Evolutionary conservation across 2,329 filamentous ascomycete genomes (phyloP).

Genomic region (Aspergillus terreus): DNA sequence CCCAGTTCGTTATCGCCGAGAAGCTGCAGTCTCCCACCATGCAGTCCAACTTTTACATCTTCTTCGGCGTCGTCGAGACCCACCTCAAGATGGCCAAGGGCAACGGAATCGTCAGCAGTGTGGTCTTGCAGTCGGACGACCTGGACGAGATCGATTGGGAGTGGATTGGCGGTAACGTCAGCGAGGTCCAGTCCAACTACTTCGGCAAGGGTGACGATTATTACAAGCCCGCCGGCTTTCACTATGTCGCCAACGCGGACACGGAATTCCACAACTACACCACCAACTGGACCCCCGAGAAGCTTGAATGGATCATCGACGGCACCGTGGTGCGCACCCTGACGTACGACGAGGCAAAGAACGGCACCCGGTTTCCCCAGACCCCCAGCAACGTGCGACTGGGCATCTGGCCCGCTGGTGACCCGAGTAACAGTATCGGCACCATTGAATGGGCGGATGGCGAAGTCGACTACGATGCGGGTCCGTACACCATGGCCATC

Average conservation of each 20-base stretch:
- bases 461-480: slow-evolving; percentile 60
- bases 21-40: slow-evolving; percentile 75
- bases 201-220: slow-evolving; percentile 86
- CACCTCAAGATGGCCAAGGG: slow-evolving; percentile 73
- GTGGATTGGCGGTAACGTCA: slow-evolving; percentile 39
- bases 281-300: slow-evolving; percentile 64
- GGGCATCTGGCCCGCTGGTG: slow-evolving; percentile 66
- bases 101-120: slow-evolving; percentile 71
- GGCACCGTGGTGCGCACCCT: slow-evolving; percentile 59
- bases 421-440: slow-evolving; percentile 28
- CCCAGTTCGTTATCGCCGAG: slow-evolving; percentile 67
- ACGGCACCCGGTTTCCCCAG: slow-evolving; percentile 62
- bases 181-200: slow-evolving; percentile 74
- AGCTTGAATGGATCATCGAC: slow-evolving; percentile 65
- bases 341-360: slow-evolving; percentile 54
- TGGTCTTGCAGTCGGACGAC: slow-evolving; percentile 79
- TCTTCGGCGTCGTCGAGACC: slow-evolving; percentile 77
- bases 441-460: slow-evolving; percentile 69
- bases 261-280: slow-evolving; percentile 47
- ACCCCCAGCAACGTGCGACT: slow-evolving; percentile 70
- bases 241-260: slow-evolving; percentile 60
- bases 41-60: slow-evolving; percentile 76
- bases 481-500: slow-evolving; percentile 71
- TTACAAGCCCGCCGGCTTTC: slow-evolving; percentile 79
- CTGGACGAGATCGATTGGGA: slow-evolving; percentile 81